A percentile compares a stretch with the other conserved stretches of the same genome.
Conservation (phyloP, 352 stramenopile genomes). For the Peronosclerospora sorghi region DNA sequence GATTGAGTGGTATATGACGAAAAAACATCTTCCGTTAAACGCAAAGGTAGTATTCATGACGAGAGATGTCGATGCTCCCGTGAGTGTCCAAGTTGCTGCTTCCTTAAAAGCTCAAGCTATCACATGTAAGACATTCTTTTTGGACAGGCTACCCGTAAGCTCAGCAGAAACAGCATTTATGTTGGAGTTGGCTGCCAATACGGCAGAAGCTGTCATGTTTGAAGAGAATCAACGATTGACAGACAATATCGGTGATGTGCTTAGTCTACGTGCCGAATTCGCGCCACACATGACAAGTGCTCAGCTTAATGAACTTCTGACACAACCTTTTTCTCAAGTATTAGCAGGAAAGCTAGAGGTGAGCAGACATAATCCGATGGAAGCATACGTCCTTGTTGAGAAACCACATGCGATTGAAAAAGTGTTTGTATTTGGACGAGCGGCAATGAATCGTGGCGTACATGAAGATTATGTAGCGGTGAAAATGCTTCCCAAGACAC, state of each 20-base stretch:
- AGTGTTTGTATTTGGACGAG: constrained; percentile 62
- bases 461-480: constrained; percentile 96
- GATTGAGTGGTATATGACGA: constrained; percentile 46
- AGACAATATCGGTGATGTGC: constrained; percentile 17
- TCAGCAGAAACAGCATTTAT: constrained; percentile 29
- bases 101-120: constrained; percentile 35
- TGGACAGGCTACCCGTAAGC: constrained; percentile 22
- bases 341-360: constrained; percentile 52
- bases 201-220: constrained; percentile 38
- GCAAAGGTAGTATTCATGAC: constrained; percentile 51
- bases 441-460: constrained; percentile 93
- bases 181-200: constrained; percentile 47
- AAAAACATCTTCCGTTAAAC: constrained; percentile 22
- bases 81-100: constrained; percentile 27
- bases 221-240: constrained; percentile 26
- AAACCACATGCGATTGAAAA: constrained; percentile 30
- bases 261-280: constrained; percentile 30
- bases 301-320: constrained; percentile 29
- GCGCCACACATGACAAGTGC: constrained; percentile 29
- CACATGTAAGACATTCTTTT: constrained; percentile 47
- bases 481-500: constrained; percentile 70
- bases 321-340: constrained; percentile 15
- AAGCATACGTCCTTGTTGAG: constrained; percentile 60
- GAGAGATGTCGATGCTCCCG: constrained; percentile 28
- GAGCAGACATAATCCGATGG: constrained; percentile 58